Evolutionary conservation across 148 eudicot genomes (phyloP), one percentile per base, ranked within the genome.

Genomic region (Chenopodium suecicum): DNA sequence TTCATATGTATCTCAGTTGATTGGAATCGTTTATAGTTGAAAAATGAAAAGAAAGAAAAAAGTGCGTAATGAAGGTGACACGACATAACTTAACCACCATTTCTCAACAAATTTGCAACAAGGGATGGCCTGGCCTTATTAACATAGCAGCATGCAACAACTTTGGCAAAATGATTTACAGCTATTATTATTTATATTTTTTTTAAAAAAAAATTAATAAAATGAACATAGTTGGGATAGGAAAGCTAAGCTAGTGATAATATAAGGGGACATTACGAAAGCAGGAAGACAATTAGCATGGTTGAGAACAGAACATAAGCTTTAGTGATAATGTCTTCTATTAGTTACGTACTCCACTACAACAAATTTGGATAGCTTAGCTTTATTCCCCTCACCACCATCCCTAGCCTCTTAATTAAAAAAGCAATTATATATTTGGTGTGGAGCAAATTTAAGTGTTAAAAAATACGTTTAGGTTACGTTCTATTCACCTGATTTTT

Each of bases 221-320:
- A 69, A 1, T 32, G 17, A 32, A 73, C 10, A 29, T 20, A 37
- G 7, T 17, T 52, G 63, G 22, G 44, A 9, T 64, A 13, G 65
- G 71, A 77, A 64, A 77, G 80, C 80, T 77, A 77, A 64, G 72
- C 70, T 64, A 65, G 79, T 77, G 70, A 20, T 63, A 37, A 63
- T 0, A 25, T 65, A 14, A 77, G 71, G 79, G 34, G 71, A 65
- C 72, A 65, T 19, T 44, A 44, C 34, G 34, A 64, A 77, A 77
- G 58, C 71, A 64, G 31, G 32, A 3, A 44, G 32, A 76, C 68
- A 60, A 8, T 58, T 76, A 64, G 27, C 50, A 37, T 63, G 52
- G 46, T 77, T 77, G 69, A 77, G 70, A 27, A 63, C 70, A 62
- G 70, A 23, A 46, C 56, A 64, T 1, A 32, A 60, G 44, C 20